phyloP scores from a whole-genome alignment of 441 rosid genomes.

The Adansonia gregorii region DNA sequence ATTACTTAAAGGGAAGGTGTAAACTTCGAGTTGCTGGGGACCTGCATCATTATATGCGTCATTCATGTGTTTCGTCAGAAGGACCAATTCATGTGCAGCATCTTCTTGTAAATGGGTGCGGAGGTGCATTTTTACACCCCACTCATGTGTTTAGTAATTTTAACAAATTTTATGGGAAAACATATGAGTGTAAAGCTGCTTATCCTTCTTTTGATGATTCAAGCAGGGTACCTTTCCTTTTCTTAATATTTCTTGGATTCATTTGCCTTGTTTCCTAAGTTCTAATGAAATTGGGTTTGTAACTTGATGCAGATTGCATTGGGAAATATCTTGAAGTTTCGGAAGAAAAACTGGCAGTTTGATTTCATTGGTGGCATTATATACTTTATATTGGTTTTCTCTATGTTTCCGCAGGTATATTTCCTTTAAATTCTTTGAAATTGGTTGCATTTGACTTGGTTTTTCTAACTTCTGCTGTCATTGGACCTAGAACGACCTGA shows the following conservation, averaged over 20 bases:
- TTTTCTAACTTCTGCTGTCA: constrained; percentile 19
- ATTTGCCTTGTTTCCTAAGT: constrained; percentile 24
- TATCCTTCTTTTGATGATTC: constrained; percentile 98
- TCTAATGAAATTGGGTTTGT: constrained; percentile 29
- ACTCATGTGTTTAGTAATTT: constrained; percentile 90
- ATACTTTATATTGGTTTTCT: constrained; percentile 87
- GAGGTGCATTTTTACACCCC: constrained; percentile 99
- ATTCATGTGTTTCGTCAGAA: constrained; percentile 78
- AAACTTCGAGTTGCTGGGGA: constrained; percentile 98
- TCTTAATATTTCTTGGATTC: constrained; percentile 20
- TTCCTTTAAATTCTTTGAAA: constrained; percentile 26
- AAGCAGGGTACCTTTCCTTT: constrained; percentile 66
- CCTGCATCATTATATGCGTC: constrained; percentile 98
- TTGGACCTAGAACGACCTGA: constrained; percentile 14
- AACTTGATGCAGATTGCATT: constrained; percentile 76
- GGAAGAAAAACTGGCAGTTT: constrained; percentile 99
- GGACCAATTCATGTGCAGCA: constrained; percentile 82
- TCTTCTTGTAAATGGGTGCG: constrained; percentile 97
- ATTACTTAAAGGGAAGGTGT: constrained; percentile 88
- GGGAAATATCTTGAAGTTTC: constrained; percentile 98
- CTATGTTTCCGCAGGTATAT: constrained; percentile 92
- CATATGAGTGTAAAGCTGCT: constrained; percentile 83
- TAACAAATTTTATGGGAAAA: constrained; percentile 59
- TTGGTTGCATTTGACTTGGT: constrained; percentile 10
- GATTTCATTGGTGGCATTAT: constrained; percentile 98